Percentiles rank a stretch among this genome's conserved stretches.
Conservation (phyloP, 73 alveolate genomes). For the Blepharisma stoltei region DNA sequence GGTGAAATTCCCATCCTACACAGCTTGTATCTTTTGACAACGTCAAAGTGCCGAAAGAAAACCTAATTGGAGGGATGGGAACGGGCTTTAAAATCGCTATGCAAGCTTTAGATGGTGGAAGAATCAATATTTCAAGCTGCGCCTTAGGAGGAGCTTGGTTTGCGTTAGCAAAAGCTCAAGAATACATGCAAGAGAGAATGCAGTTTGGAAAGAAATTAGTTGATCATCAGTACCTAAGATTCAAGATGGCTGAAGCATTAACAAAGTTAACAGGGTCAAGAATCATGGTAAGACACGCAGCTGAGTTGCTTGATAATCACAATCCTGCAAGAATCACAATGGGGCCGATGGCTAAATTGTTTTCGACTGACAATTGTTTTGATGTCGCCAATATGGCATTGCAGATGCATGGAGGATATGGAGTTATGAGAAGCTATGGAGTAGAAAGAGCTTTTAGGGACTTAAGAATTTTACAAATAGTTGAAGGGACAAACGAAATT, state of each 20-base stretch:
- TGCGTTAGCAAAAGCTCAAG: conserved; percentile 59
- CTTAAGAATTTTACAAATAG: conserved; percentile 76
- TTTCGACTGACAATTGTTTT: conserved; percentile 80
- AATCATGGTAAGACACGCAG: conserved; percentile 82
- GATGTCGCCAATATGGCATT: conserved; percentile 71
- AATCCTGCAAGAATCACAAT: conserved; percentile 57
- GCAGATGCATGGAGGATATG: conserved; percentile 88
- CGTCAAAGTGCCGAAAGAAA: conserved; percentile 71
- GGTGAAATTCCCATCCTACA: conserved; percentile 85
- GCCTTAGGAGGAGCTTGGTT: conserved; percentile 81
- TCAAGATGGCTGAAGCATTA: conserved; percentile 74
- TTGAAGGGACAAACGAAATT: conserved; percentile 87
- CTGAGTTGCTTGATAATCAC: conserved; percentile 54
- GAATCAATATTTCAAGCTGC: conserved; percentile 78
- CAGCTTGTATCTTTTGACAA: conserved; percentile 65
- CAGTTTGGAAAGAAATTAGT: conserved; percentile 71
- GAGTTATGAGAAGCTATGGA: conserved; percentile 71
- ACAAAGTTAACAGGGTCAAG: conserved; percentile 75
- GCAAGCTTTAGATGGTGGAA: conserved; percentile 88
- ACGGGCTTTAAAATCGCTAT: conserved; percentile 84
- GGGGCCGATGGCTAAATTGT: conserved; percentile 84
- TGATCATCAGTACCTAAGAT: conserved; percentile 56
- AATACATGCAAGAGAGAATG: conserved; percentile 62
- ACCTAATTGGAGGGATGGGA: conserved; percentile 67
- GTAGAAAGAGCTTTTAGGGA: conserved; percentile 81